Conservation (phyloP, 177 flowering plant species). For the Vitis hybrid region DNA sequence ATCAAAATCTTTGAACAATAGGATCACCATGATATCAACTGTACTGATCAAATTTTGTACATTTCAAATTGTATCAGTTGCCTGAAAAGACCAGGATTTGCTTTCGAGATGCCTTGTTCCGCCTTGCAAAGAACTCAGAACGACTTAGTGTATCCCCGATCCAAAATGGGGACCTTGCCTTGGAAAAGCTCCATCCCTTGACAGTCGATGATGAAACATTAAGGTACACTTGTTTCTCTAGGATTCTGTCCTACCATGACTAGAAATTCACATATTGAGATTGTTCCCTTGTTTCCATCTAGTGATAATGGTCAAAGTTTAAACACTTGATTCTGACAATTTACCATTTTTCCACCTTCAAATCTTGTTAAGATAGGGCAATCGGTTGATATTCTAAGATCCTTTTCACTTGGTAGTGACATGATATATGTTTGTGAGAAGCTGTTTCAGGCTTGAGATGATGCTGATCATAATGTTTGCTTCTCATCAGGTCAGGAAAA, state of each 20-base stretch:
- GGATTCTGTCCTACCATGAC: not conserved
- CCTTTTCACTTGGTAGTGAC: not conserved
- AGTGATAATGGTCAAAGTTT: not conserved
- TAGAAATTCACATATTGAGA: not conserved
- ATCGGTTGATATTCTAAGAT: not conserved
- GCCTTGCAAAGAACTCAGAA: conserved; percentile 53
- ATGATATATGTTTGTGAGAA: no score
- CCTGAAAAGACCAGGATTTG: conserved; percentile 51
- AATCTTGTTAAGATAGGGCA: not conserved
- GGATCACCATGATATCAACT: not conserved
- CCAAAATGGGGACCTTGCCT: conserved; percentile 14
- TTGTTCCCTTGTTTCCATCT: not conserved
- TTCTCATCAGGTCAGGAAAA: conserved; percentile 23
- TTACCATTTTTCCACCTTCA: no score
- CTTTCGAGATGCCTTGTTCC: conserved; percentile 84
- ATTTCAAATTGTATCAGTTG: conserved; percentile 35
- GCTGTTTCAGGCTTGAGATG: no score
- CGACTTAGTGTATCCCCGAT: conserved; percentile 15
- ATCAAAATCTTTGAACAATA: conserved; percentile 1
- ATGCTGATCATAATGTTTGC: no score
- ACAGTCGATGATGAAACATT: conserved; percentile 8
- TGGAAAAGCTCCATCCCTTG: conserved; percentile 9
- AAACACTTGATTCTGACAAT: not conserved
- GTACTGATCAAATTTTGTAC: not conserved
- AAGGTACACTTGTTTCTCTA: conserved; percentile 22